These are phyloP conservation scores for Cajanus cajan DNA, from an alignment of 306 rosid genomes.

Conservation along the genomic window DNA sequence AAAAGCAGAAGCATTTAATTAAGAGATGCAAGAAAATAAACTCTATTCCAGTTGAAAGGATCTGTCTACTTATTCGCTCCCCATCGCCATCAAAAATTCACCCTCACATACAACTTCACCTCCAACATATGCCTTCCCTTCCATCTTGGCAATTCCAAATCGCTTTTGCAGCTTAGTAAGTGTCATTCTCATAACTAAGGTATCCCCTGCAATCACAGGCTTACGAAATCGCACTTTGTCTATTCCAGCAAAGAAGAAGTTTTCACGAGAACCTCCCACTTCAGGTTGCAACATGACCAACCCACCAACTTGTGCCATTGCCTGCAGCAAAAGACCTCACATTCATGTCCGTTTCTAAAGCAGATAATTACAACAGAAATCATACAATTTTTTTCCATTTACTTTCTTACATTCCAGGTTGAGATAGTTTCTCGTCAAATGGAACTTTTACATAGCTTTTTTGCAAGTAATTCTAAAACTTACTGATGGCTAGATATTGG, in stretches of 20 bases:
- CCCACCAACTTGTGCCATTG: conserved; percentile 98
- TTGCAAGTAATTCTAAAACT: background rate
- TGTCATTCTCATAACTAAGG: conserved; percentile 92
- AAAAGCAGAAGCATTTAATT: conserved; percentile 11
- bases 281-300: conserved; percentile 89
- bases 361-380: background rate
- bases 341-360: background rate
- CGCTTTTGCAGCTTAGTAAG: conserved; percentile 79
- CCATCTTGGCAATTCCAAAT: conserved; percentile 93
- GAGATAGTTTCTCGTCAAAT: background rate
- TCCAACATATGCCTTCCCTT: conserved; percentile 90
- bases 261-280: conserved; percentile 81
- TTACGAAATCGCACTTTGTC: conserved; percentile 91
- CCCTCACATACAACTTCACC: conserved; percentile 94
- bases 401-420: background rate
- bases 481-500: background rate
- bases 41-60: background rate
- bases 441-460: background rate
- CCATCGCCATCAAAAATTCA: conserved; percentile 81
- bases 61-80: conserved; percentile 33
- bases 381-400: background rate
- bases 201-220: conserved; percentile 92
- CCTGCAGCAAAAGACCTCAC: conserved; percentile 48
- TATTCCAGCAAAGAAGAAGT: conserved; percentile 90
- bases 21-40: conserved; percentile 27